Conservation (phyloP, 768 basidiomycete genomes). For the Zangia roseola region DNA sequence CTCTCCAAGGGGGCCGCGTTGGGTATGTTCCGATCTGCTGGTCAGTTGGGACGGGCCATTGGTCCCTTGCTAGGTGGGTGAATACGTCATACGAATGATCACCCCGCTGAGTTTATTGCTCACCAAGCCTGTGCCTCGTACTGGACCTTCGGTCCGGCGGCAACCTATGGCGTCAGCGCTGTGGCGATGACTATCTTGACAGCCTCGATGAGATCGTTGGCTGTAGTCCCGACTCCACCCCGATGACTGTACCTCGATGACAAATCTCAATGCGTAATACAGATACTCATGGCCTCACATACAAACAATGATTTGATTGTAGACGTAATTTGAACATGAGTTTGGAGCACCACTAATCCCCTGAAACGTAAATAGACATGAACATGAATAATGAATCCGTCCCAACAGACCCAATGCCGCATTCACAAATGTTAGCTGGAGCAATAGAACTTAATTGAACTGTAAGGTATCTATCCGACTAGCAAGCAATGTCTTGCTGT, state of each 20-base stretch:
- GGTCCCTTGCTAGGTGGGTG: slow-evolving; percentile 84
- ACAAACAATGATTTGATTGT: not conserved
- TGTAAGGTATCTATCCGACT: slow-evolving; percentile 23
- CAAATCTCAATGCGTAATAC: too few species aligned
- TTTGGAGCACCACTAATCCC: not conserved
- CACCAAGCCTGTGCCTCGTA: slow-evolving; percentile 76
- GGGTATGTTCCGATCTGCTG: slow-evolving; percentile 86
- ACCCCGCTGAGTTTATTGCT: slow-evolving; percentile 11
- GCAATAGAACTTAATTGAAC: slow-evolving; percentile 30
- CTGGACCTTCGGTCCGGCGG: slow-evolving; percentile 83
- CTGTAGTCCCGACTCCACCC: slow-evolving; percentile 13
- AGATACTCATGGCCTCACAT: too few species aligned
- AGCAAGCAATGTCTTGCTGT: slow-evolving; percentile 9
- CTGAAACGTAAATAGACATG: slow-evolving; percentile 8
- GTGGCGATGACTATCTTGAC: slow-evolving; percentile 64
- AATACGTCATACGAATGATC: not conserved
- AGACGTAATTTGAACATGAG: slow-evolving; percentile 3
- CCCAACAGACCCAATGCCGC: slow-evolving; percentile 19
- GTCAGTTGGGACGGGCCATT: slow-evolving; percentile 90
- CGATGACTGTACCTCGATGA: slow-evolving; percentile 3
- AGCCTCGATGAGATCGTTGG: slow-evolving; percentile 52
- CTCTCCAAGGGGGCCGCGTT: slow-evolving; percentile 83
- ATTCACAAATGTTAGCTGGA: slow-evolving; percentile 30
- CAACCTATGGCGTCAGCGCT: slow-evolving; percentile 68
- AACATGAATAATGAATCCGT: slow-evolving; percentile 9